A percentile compares a stretch with the other conserved stretches of the same genome.
These are phyloP conservation scores for Neobulgaria alba DNA, from an alignment of 2,329 filamentous ascomycete genomes.

Conservation along the genomic window DNA sequence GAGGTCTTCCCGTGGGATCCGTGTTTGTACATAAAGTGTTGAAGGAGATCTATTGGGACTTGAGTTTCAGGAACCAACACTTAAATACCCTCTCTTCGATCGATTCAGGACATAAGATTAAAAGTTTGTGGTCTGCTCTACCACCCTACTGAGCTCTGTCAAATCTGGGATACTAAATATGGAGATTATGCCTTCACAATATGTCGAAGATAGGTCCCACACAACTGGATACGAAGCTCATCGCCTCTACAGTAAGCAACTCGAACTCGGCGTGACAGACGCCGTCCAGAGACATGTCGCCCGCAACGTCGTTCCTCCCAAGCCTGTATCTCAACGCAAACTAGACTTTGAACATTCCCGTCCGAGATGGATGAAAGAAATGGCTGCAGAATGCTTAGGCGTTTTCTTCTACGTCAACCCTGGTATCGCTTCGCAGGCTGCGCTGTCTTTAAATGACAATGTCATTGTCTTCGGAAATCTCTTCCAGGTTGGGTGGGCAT, in stretches of 20 bases:
- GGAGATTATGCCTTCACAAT: constrained; percentile 10
- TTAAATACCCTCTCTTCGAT: too few relatives aligned
- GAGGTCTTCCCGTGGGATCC: too few relatives aligned
- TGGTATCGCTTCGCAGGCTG: constrained; percentile 44
- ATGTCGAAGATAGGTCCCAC: constrained; percentile 15
- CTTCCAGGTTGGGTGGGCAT: constrained; percentile 47
- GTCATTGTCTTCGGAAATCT: constrained; percentile 40
- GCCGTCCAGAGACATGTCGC: constrained; percentile 41
- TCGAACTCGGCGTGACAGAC: constrained; percentile 46
- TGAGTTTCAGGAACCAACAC: too few relatives aligned
- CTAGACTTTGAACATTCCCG: constrained; percentile 45
- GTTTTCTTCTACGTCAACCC: constrained; percentile 33
- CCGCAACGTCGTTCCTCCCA: constrained; percentile 40
- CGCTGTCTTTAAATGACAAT: constrained; percentile 39
- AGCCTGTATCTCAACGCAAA: constrained; percentile 43
- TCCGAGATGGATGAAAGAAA: constrained; percentile 45
- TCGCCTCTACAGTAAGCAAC: constrained; percentile 20
- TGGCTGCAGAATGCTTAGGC: constrained; percentile 47
- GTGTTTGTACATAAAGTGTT: too few relatives aligned
- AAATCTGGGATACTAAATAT: too few relatives aligned
- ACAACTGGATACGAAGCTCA: constrained; percentile 15
- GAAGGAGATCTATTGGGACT: too few relatives aligned
- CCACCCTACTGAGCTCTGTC: too few relatives aligned
- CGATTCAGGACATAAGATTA: too few relatives aligned
- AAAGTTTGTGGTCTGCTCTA: too few relatives aligned